Base-by-base conservation (phyloP, 768 basidiomycete genomes). In the Postia placenta region DNA sequence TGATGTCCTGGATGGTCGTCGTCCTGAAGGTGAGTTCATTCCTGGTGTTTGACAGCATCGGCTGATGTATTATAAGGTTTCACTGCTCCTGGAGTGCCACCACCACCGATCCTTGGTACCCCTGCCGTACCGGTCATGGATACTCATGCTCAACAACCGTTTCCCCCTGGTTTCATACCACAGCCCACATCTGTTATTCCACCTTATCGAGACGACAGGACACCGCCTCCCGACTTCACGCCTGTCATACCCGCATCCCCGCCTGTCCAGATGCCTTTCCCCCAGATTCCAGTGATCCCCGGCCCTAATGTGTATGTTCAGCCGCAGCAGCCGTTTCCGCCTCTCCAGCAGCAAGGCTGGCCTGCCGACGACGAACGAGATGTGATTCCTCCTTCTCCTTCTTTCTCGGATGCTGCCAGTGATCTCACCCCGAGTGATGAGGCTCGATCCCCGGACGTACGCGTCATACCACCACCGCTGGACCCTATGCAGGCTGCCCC, bases 241-340 rank as follows among this genome's bases (percentile, higher is more conserved):
- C 54, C 54, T 20, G 51, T 56, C 15, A 53, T 52, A 44, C 56
- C 52, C 4, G 44, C 42, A 20, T 30, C 22, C 6, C 19, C 47
- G 20, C 47, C 30, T 41, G 47, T 35, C 1, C 25, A 24, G 15
- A 7, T 7, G 30, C 30, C 7, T 7, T 33, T 33, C 30, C 30
- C 30, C 15, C 30, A 33, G 7, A 15, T 33, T 7, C 30, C 30
- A 7, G 30, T 33, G 30, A 15, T 33, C 30, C 30, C 30, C 15
- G 30, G 9, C 9, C 30, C 30, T 15, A 15, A 15, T 33, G 30
- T 15, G 15, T 33, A 33, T 33, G 9, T 15, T 33, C 30, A 33
- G 15, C 30, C 30, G 7, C 30, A 33, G 15, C 30, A 33, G 15
- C 30, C 7, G 15, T 33, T 15, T 7, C 15, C 9, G 30, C 30